Base-by-base conservation (phyloP, 2,329 filamentous ascomycete species). In the Bisporella sp. region DNA sequence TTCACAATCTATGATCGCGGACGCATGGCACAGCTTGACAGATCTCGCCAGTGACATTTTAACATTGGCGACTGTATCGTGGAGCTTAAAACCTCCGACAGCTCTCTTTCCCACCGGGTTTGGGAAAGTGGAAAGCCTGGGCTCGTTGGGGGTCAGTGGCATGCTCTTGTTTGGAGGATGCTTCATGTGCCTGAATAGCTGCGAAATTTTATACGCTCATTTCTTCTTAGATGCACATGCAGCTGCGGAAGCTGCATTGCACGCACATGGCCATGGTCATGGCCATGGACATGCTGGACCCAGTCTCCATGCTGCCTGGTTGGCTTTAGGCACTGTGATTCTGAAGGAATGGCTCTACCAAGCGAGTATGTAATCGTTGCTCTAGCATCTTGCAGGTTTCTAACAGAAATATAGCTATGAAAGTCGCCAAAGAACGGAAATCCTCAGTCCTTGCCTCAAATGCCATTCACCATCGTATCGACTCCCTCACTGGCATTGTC, bases 291-390 rank as follows among this genome's bases (percentile, higher is more conserved):
- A 77, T 49, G 71, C 79, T 35, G 80, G 83, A 1, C 93, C 93
- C 0, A 95, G 89, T 68, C 79, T 99, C 58, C 91, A 97, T 67
- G 93, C 93, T 28, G 92, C 89, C 6, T 99, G 93, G 93, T 73
- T 99, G 53, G 92, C 93, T 35, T 86, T 81, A 40, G 92, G 89
- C 21, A 96, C 89, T 2, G 93, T 99, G 51, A 69, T 89, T 30
- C 74, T 97, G 62, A 99, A 99, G 71, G 93, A 99, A 70, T 99
- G 91, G 89, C 74, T 99, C 30, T 99, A 97, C 66, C 85, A 87
- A 73, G 89, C 92, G 57, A 99, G 92, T 93, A 82, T 75, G 87
- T 81, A 40, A n/a, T 8, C 45, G 35, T 6, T 4, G 8, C 47
- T 46, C 30, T 49, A 41, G 6, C 42, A 13, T 43, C 5, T 46